Evolutionary conservation across 306 rosid species (phyloP), one percentile per base, ranked within the genome.

Genomic region (Vicia faba): DNA sequence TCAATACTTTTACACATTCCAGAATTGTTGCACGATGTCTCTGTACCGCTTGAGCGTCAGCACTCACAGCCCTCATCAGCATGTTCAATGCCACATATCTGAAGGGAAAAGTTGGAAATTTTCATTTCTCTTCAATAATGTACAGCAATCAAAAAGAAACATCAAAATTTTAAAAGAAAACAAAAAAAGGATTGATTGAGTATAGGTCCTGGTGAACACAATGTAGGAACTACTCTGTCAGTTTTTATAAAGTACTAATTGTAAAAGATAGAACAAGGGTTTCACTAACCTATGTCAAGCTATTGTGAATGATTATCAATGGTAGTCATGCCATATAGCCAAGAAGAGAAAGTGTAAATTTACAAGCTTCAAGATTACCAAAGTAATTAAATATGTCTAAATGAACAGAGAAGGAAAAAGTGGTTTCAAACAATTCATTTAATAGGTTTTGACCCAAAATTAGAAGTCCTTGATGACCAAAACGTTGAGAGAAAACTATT

Each of bases 51-150:
- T 84, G 97, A 78, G 86, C 76, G 81, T 93, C 98, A 73, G 82
- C 89, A 15, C 84, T 83, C 60, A 93, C 89, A 66, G 98, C 98
- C 82, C 64, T 89, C 95, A 88, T 93, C 80, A 93, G 85, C 97
- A 93, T 86, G 84, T 90, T 93, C 79, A 93, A 64, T 44, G 98
- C 98, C 72, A 93, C 98, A 62, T 93, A 93, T 74, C 98, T 93
- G 79, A 31, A 64, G 23, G 45, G 38, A 64, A 61, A 71, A 64
- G 55, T 74, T 13, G 74, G 8, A 72, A 36, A 19, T 33, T 41
- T 70, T 61, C 28, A 73, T 40, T 63, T 74, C 39, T 26, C 61
- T 54, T 33, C 38, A 33, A 73, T 41, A 66, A 53, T 60, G 29
- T 5, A 20, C 10, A 36, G 46, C 40, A 70, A 70, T 10, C 7